Evolutionary conservation across 2,329 filamentous ascomycete genomes (phyloP).

Genomic region (Colletotrichum sansevieriae): DNA sequence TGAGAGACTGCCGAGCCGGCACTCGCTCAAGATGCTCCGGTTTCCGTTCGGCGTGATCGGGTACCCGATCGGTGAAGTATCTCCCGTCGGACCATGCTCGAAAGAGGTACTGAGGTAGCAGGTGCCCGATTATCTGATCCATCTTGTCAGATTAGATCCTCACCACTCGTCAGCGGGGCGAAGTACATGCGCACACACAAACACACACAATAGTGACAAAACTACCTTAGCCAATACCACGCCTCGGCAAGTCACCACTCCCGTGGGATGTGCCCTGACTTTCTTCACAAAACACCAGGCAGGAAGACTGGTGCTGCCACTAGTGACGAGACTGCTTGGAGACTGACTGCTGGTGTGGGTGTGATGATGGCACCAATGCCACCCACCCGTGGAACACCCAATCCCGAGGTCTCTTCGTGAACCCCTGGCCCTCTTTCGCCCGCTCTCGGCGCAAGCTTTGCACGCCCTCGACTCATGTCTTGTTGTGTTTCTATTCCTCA

Average conservation of each 20-base stretch:
- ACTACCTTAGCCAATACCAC: not conserved
- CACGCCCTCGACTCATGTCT: slow-evolving; percentile 29
- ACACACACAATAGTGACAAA: not conserved
- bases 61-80: not conserved
- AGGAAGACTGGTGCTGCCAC: too few relatives aligned
- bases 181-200: not conserved
- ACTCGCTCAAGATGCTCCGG: not conserved
- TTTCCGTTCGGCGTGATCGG: slow-evolving; percentile 10
- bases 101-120: too few relatives aligned
- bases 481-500: too few relatives aligned
- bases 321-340: too few relatives aligned
- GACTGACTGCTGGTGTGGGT: too few relatives aligned
- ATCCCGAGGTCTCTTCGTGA: slow-evolving; percentile 38
- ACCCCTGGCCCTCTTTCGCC: slow-evolving; percentile 24
- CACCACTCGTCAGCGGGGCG: slow-evolving; percentile 10
- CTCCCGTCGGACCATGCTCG: too few relatives aligned
- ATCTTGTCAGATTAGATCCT: slow-evolving; percentile 26
- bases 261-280: too few relatives aligned
- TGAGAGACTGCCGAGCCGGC: slow-evolving; percentile 1
- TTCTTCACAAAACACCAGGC: slow-evolving; percentile 2
- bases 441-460: slow-evolving; percentile 40
- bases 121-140: slow-evolving; percentile 7
- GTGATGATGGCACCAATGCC: too few relatives aligned
- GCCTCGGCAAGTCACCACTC: too few relatives aligned
- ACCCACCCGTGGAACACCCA: slow-evolving; percentile 16